Percentiles rank a stretch among this genome's conserved stretches.
Conservation (phyloP, 2,329 filamentous ascomycete genomes). For the Aspergillus unguis region DNA sequence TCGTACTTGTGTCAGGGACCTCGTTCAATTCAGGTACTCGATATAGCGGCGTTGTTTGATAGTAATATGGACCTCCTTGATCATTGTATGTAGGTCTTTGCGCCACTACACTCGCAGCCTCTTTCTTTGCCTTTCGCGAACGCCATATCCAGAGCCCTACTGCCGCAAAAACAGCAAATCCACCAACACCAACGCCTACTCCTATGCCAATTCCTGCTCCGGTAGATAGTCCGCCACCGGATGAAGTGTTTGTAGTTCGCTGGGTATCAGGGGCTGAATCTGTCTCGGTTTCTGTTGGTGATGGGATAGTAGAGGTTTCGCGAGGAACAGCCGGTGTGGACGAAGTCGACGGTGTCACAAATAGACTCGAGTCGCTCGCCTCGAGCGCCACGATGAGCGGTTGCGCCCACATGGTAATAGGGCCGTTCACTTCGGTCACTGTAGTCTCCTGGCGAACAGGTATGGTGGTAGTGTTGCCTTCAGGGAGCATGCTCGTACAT, state of each 20-base stretch:
- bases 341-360: background rate
- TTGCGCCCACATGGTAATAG: conserved; percentile 29
- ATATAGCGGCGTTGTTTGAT: background rate
- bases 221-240: background rate
- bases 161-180: background rate
- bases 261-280: background rate
- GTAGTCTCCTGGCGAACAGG: background rate
- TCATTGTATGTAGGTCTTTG: background rate
- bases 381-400: conserved; percentile 13
- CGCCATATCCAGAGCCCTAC: conserved; percentile 1
- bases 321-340: background rate
- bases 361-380: background rate
- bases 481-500: conserved; percentile 17
- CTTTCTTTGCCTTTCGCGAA: background rate
- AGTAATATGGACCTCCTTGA: background rate
- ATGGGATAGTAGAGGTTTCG: background rate
- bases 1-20: background rate
- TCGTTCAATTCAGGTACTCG: background rate
- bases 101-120: background rate
- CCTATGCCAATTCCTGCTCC: background rate
- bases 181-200: background rate
- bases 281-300: background rate
- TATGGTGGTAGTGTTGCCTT: conserved; percentile 1
- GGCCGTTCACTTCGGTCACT: conserved; percentile 19
- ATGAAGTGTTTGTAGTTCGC: background rate